Percentiles rank a stretch among this genome's conserved stretches.
These are phyloP conservation scores for Pestalotiopsis sp. DNA, from an alignment of 2,329 filamentous ascomycete genomes.

Conservation along the genomic window DNA sequence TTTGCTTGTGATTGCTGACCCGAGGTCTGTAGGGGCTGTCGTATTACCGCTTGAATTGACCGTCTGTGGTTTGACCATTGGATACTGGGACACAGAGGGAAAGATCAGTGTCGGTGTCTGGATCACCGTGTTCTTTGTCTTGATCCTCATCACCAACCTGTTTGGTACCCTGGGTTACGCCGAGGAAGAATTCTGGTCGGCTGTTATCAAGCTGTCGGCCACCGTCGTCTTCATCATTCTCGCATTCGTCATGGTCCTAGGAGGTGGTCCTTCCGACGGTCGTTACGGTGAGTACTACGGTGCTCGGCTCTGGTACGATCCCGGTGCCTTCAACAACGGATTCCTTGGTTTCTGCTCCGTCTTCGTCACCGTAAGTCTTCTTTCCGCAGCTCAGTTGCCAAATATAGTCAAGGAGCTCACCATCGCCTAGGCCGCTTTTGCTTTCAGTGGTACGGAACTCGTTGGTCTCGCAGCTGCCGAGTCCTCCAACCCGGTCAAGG, in stretches of 20 bases:
- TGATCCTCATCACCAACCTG: conserved; percentile 55
- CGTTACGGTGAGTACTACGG: conserved; percentile 49
- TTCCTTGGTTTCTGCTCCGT: conserved; percentile 73
- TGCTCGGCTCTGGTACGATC: conserved; percentile 50
- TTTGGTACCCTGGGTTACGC: conserved; percentile 59
- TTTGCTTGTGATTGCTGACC: background rate
- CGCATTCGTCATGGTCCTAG: conserved; percentile 58
- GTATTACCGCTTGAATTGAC: conserved; percentile 51
- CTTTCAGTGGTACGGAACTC: conserved; percentile 73
- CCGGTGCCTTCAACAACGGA: conserved; percentile 66
- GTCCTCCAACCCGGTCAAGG: conserved; percentile 68
- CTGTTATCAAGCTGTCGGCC: conserved; percentile 57
- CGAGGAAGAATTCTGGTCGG: conserved; percentile 63
- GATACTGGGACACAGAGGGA: conserved; percentile 47
- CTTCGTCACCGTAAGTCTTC: conserved; percentile 56
- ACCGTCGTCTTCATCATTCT: conserved; percentile 67
- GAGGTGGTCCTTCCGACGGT: conserved; percentile 55
- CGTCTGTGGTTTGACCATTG: conserved; percentile 48
- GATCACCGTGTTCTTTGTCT: conserved; percentile 57
- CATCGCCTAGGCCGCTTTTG: conserved; percentile 57
- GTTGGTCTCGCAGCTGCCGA: conserved; percentile 77
- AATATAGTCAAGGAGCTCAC: background rate
- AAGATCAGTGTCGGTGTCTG: conserved; percentile 48
- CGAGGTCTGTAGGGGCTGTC: conserved; percentile 34
- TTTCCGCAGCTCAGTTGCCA: background rate